Evolutionary conservation across 495 filamentous ascomycete species (phyloP).

Genomic region (Parachaetomium inaequale): DNA sequence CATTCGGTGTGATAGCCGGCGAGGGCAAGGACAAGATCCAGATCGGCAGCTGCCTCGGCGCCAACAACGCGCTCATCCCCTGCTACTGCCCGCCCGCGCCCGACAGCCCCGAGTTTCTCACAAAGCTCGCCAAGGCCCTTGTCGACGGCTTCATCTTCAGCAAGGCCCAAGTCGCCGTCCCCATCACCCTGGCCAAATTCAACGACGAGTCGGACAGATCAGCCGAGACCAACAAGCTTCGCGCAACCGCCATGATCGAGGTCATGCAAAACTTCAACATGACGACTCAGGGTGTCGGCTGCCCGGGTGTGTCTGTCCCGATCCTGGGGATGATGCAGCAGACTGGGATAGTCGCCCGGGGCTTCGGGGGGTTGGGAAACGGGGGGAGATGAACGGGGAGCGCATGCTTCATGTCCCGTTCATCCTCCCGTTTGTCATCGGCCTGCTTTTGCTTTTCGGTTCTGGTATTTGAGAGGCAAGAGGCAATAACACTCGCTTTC

Average conservation of each 20-base stretch:
- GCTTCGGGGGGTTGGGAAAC: not conserved
- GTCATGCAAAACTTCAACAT: slow-evolving; percentile 29
- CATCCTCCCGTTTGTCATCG: no score
- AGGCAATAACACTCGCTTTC: not conserved
- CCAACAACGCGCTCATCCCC: slow-evolving; percentile 25
- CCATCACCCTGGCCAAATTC: slow-evolving; percentile 25
- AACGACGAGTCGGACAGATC: slow-evolving; percentile 23
- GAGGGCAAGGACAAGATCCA: slow-evolving; percentile 4
- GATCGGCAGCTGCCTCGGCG: slow-evolving; percentile 15
- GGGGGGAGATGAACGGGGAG: not conserved
- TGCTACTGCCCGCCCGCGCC: slow-evolving; percentile 26
- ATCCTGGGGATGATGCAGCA: slow-evolving; percentile 19
- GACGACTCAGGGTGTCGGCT: slow-evolving; percentile 23
- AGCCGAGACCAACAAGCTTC: slow-evolving; percentile 13
- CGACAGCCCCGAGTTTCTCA: slow-evolving; percentile 24
- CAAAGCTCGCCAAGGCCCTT: slow-evolving; percentile 19
- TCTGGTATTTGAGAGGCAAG: not conserved
- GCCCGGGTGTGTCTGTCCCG: slow-evolving; percentile 26
- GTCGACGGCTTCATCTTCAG: slow-evolving; percentile 31
- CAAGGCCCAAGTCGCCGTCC: slow-evolving; percentile 13
- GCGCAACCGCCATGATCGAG: slow-evolving; percentile 28
- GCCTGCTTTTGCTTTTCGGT: no score
- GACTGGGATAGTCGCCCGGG: slow-evolving; percentile 16
- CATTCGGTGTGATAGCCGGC: slow-evolving; percentile 23
- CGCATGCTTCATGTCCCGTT: not conserved